Base-by-base conservation (phyloP, 169 alveolate genomes). In the Plasmodium ovale region DNA sequence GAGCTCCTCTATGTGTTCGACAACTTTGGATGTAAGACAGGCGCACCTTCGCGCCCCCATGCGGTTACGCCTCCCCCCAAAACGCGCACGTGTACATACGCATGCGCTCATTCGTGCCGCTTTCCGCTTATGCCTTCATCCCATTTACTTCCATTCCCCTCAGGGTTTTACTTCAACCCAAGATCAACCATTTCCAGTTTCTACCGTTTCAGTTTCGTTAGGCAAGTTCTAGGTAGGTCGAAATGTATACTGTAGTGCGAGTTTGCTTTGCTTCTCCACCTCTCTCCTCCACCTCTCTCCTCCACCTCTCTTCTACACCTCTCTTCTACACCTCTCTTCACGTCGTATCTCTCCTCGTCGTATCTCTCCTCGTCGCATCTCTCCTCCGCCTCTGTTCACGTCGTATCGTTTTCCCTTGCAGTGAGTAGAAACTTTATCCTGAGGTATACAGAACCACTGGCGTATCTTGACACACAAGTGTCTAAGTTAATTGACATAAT, bases 81-180 rank as follows among this genome's bases (percentile, higher is more conserved):
- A n/a, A n/a, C n/a, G n/a, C n/a, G n/a, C n/a, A n/a, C n/a, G n/a
- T n/a, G n/a, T n/a, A n/a, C n/a, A 9, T 25, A 0, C 31, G 16
- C 12, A 0, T 16, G 0, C 12, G 12, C 9, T 16, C 3, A 2
- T 0, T 0, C 42, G 21, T 60, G 5, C 4, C 1, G 39, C 9
- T 9, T 23, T 47, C 9, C 49, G 0, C 21, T 72, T 35, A 0
- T 37, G 27, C 21, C 0, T 47, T 71, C 25, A 14, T 23, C 14
- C 5, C 25, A 29, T 27, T 70, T 29, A 49, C 14, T 70, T 47
- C 3, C 23, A 23, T 25, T 5, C 12, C 29, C 19, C n/a, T 19
- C 65, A 74, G 88, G 88, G 88, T 74, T 60, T 21, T 74, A 59
- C 44, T 10, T 74, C 44, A 21, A 25, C 44, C 88, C 88, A 4